A percentile compares a stretch with the other conserved stretches of the same genome.
Conservation (phyloP, 306 rosid genomes). For the Chamaecrista fasciculata region DNA sequence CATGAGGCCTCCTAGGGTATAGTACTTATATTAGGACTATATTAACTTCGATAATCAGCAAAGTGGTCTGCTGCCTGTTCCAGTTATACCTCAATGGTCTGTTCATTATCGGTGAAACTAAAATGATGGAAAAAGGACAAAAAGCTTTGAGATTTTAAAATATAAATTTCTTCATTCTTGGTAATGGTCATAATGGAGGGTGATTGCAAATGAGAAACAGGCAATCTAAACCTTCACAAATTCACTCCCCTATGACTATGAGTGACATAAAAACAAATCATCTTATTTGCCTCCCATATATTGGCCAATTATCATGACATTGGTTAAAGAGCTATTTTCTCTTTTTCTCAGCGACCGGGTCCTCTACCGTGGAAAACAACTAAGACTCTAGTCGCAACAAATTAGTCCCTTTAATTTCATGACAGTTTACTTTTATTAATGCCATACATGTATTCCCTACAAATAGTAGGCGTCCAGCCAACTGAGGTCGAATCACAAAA, state of each 20-base stretch:
- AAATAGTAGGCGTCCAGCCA: constrained; percentile 1
- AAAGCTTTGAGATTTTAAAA: background rate
- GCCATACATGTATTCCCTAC: background rate
- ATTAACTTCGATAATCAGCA: background rate
- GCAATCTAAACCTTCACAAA: constrained; percentile 2
- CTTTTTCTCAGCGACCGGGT: background rate
- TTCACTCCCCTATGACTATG: background rate
- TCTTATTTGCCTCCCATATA: background rate
- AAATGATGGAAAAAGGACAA: background rate
- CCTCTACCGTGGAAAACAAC: background rate
- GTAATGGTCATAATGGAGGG: background rate
- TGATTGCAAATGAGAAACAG: background rate
- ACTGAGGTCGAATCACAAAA: background rate
- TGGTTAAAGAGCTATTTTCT: background rate
- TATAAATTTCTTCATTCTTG: background rate
- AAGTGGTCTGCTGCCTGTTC: background rate
- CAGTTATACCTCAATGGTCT: background rate
- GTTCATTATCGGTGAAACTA: background rate
- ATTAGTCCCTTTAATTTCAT: background rate
- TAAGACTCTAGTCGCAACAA: background rate
- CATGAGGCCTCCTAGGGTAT: background rate
- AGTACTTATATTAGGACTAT: background rate
- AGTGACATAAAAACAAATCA: background rate
- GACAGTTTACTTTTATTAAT: background rate
- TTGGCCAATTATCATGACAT: background rate